Evolutionary conservation across 2,329 filamentous ascomycete genomes (phyloP), one percentile per base, ranked within the genome.

Genomic region (Pestalotiopsis sp.): DNA sequence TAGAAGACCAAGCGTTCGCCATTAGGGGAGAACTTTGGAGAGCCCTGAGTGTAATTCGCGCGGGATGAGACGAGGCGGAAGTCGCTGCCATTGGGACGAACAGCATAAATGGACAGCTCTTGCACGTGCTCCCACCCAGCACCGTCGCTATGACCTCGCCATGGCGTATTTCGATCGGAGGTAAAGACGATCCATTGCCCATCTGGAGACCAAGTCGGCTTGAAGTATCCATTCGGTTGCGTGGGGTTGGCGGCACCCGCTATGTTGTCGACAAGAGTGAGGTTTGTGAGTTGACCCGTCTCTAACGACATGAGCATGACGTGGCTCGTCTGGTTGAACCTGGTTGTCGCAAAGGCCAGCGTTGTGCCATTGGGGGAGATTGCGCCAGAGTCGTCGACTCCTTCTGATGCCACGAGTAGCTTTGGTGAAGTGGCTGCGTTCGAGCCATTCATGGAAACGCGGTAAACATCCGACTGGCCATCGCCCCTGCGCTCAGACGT

Each of bases 401-500:
- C 23, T 31, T 49, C 41, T 7, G 41, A 49, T 49, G 41, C 41
- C 14, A 5, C 41, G 14, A 36, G 57, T 13, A 36, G 23, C 23
- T 59, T 23, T 27, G 57, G 27, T 27, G 27, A 27, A 7, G 23
- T 2, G 11, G 23, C 20, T 20, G 27, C 13, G 57, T 25, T 36
- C 11, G 57, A 12, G 11, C 57, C 57, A 25, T 59, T 59, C 4
- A 36, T 25, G 11, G 9, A 12, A 9, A 59, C 14, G 7, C 57
- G 57, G 27, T 59, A 59, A n/a, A 59, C 23, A 59, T 59, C 57
- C 17, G 57, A 59, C 57, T 59, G 57, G 1, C 57, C 57, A 5
- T 59, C 57, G 14, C 57, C 57, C 23, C 23, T 36, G 13, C 57
- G 23, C 57, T 83, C 81, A 1, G 81, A 83, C 12, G 76, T 75